Base-by-base conservation (phyloP, 192 early-diverging fungal genomes). In the Coemansia sp. region DNA sequence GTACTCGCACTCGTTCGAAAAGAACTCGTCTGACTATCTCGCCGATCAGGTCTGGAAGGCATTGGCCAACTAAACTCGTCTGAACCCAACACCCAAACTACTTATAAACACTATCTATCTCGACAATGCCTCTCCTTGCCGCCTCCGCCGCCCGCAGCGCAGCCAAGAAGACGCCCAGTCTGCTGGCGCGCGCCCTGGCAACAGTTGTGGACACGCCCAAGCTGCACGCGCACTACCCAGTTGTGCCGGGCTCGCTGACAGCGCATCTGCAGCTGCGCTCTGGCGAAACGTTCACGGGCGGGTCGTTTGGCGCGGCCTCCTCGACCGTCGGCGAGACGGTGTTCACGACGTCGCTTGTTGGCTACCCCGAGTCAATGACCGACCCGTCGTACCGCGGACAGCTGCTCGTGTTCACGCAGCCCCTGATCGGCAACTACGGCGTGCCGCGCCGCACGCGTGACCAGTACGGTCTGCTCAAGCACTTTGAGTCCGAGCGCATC, bases 331-430 rank as follows among this genome's bases (percentile, higher is more conserved):
- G 95, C 66, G 95, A 98, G 73, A 89, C 91, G 11, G 95, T 98
- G 18, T 98, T 98, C 65, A 96, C 95, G 27, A 96, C 94, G 0
- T 91, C 91, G 8, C 66, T 95, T 46, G 95, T 95, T 12, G 95
- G 95, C 27, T 98, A 98, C 80, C 92, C 95, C 12, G 95, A 98
- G 75, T 93, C 91, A 6, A 94, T 98, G 93, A 95, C 92, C 46
- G 95, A 98, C 65, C 95, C 95, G 7, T 95, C 93, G n/a, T 98
- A 98, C 77, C 81, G 77, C 35, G 95, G 95, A 38, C 95, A 98
- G 81, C 94, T 98, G 54, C 85, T 98, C 22, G 92, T 94, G 6
- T 95, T 98, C 54, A 95, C 95, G n/a, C 93, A 95, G 70, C 95
- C 95, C 22, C 76, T 98, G 38, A 87, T 95, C 65, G 95, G 95